Evolutionary conservation across 257 asterid genomes (phyloP), one percentile per base, ranked within the genome.

Genomic region (Gentiana macrophylla): DNA sequence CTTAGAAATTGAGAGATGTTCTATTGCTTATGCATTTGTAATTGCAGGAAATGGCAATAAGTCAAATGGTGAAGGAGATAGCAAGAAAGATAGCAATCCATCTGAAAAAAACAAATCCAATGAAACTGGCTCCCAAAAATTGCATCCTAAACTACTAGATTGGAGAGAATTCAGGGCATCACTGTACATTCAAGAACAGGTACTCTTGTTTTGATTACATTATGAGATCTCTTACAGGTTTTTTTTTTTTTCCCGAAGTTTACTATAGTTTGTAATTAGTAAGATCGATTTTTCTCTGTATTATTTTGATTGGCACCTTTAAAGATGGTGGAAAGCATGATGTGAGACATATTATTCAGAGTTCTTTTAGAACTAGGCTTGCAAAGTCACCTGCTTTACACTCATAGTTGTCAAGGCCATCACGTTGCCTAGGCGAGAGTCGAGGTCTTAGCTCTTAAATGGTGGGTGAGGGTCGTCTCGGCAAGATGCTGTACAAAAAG

Each of bases 161-260:
- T 91, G 81, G 81, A 72, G 81, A 66, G 81, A 76, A 56, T 76
- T 76, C 57, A 70, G 81, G 61, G 87, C 94, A 35, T 54, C 65
- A 56, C 80, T 60, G 49, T 67, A 59, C 70, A 68, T 62, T 59
- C 74, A 57, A 63, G 81, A 72, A 55, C 78, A 66, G 81, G 81
- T 76, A 66, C 12, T 49, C 45, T 62, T 15, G 36, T 53, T 60
- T 38, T 43, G 13, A 8, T n/a, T n/a, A 33, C 5, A 48, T 49
- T n/a, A 41, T 37, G 33, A 49, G 33, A n/a, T 7, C 4, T 38
- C 15, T 43, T 48, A 37, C 33, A 51, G 44, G 2, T 44, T 32
- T 52, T 37, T 44, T 51, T 15, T 68, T 53, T 56, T 50, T 15
- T 61, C 46, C 38, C 55, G 69, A 43, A 62, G 11, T 12, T 61